Evolutionary conservation across 2,329 filamentous ascomycete genomes (phyloP), one percentile per base, ranked within the genome.

Genomic region (Aspergillus quadricinctus): DNA sequence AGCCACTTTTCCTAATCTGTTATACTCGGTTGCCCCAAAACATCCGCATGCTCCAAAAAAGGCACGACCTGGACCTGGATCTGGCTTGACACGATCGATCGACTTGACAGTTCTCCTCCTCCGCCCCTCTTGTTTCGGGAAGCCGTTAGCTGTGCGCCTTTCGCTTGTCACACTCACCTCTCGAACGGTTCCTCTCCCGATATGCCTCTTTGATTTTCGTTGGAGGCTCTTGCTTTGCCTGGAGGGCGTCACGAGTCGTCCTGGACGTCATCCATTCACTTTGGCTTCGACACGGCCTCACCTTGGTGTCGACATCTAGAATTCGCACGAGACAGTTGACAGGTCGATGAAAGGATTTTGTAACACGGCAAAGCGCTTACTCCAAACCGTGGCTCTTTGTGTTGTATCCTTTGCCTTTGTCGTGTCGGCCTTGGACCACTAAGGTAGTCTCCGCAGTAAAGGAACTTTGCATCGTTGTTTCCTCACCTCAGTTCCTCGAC

Each of bases 171-270:
- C 23, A 14, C 43, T 46, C 21, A 23, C 11, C 23, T 46, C 21
- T 23, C 6, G 9, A 27, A 17, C 43, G 10, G 23, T 27, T 25
- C 6, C 5, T 27, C 43, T 57, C 52, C 46, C 64, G 64, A 62
- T 54, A 67, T 66, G 65, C 61, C 53, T 61, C 58, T 43, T 60
- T 63, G 56, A 27, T 55, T 58, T 57, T 55, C 55, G 61, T 49
- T 56, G 53, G 60, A 57, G 19, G 19, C 56, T 57, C 53, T 61
- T 58, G 50, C 52, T 58, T 61, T 60, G 50, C 61, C 54, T 63
- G 41, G 52, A 56, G 57, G 64, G 61, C 63, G 60, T 66, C 64
- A 61, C 61, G 58, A 62, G 60, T 59, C 48, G 53, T 46, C 57
- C 52, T 14, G 55, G 58, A 61, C 60, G 57, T 65, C 60, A 63